Base-by-base conservation (phyloP, 1,284 basidiomycete species). In the Apiotrichum montevideense region DNA sequence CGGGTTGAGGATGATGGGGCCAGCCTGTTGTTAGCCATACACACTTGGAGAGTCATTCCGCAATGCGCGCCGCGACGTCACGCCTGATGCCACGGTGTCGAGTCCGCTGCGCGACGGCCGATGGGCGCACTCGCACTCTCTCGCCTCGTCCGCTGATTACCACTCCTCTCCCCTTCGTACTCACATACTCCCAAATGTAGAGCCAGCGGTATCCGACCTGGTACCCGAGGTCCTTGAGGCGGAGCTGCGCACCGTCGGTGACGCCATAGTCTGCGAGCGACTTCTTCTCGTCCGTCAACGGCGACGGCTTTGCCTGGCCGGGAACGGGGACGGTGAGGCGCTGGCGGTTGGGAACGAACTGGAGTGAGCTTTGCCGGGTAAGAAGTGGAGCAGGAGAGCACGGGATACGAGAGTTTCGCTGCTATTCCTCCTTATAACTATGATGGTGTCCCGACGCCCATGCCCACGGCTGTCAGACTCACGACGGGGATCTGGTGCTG, bases 1-100 rank as follows among this genome's bases (percentile, higher is more conserved):
- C 0, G 95, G 91, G 74, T 98, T 94, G 66, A 98, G 87, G 67
- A 97, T 62, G 54, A 98, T 81, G 0, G 95, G 95, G 3, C 96
- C 96, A 52, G 80, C 78, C 92, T 95, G 62, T 4, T 11, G 59
- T 64, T 41, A 59, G 56, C 21, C 21, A 21, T 21, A 21, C 21
- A 21, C 21, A 21, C 21, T 21, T 21, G 21, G 21, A 21, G 21
- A 21, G 21, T 21, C 21, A 21, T 21, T 21, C 21, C 21, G 21
- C 21, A 21, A 21, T 21, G 21, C 21, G 21, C 21, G 21, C 21
- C 21, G 21, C 21, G 21, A 21, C 21, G 21, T 21, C 21, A 21
- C 21, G 21, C 21, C 21, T 21, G 21, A 21, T 21, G 21, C 21
- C 21, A 21, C 21, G 21, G 21, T 21, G 21, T 21, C 21, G 21